Evolutionary conservation across 2,329 filamentous ascomycete genomes (phyloP).

Genomic region (Helotiales sp.): DNA sequence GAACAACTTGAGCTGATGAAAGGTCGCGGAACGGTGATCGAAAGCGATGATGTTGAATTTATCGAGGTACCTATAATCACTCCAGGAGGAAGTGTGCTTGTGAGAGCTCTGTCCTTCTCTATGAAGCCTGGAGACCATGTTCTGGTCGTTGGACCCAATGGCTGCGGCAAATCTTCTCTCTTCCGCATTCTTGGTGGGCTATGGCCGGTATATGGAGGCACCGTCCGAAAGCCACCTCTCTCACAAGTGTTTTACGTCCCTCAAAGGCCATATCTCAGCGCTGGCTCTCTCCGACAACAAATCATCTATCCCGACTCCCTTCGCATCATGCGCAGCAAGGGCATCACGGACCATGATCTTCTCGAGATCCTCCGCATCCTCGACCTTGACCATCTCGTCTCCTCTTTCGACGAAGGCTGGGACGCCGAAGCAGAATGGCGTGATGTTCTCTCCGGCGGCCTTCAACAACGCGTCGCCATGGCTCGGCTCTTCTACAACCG

Average conservation of each 20-base stretch:
- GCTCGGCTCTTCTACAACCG: constrained; percentile 91
- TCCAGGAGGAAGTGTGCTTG: constrained; percentile 90
- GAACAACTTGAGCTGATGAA: constrained; percentile 81
- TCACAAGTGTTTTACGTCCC: constrained; percentile 98
- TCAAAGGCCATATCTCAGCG: constrained; percentile 88
- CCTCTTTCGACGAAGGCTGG: constrained; percentile 76
- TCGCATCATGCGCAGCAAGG: constrained; percentile 82
- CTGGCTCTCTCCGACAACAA: constrained; percentile 90
- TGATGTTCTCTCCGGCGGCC: constrained; percentile 85
- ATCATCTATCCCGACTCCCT: constrained; percentile 94
- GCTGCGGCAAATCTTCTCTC: constrained; percentile 92
- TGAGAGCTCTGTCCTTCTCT: constrained; percentile 81
- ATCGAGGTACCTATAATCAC: constrained; percentile 92
- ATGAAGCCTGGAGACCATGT: constrained; percentile 87
- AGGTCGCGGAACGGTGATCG: constrained; percentile 77
- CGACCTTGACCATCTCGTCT: constrained; percentile 79
- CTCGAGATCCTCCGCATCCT: constrained; percentile 74
- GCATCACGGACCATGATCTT: constrained; percentile 80
- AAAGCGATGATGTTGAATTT: constrained; percentile 84
- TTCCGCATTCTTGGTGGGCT: constrained; percentile 95
- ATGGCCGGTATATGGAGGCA: constrained; percentile 97
- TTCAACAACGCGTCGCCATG: constrained; percentile 97
- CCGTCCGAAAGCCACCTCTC: constrained; percentile 86
- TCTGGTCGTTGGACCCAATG: constrained; percentile 90
- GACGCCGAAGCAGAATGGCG: constrained; percentile 97